Percentiles rank a stretch among this genome's conserved stretches.
Evolutionary conservation across 768 basidiomycete genomes (phyloP).

Genomic region (Tulasnella sp.): DNA sequence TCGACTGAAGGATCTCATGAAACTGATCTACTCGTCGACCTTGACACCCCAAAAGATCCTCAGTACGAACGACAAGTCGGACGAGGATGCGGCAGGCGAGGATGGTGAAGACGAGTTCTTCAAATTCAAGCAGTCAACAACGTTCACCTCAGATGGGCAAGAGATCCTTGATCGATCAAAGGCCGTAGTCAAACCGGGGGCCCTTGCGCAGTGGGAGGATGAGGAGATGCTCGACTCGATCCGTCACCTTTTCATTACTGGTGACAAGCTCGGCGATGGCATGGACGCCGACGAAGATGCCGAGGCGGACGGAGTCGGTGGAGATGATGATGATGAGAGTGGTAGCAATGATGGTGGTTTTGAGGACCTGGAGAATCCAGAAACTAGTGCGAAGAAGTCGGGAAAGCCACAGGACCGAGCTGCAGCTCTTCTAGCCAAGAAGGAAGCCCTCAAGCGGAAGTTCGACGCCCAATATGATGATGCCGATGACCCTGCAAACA

Average conservation of each 20-base stretch:
- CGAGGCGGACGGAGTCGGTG: slow-evolving; percentile 34
- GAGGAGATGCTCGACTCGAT: slow-evolving; percentile 80
- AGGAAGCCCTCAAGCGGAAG: slow-evolving; percentile 83
- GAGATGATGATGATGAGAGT: slow-evolving; percentile 31
- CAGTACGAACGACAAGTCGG: slow-evolving; percentile 29
- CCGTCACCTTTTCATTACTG: slow-evolving; percentile 84
- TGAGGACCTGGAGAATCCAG: slow-evolving; percentile 34
- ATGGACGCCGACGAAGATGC: slow-evolving; percentile 31
- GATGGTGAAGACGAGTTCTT: slow-evolving; percentile 65
- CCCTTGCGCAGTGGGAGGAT: slow-evolving; percentile 68
- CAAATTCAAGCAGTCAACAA: slow-evolving; percentile 36
- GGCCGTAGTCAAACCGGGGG: slow-evolving; percentile 39
- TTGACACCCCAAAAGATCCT: slow-evolving; percentile 63
- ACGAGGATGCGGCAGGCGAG: slow-evolving; percentile 24
- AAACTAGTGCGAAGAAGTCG: slow-evolving; percentile 19
- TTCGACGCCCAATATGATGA: slow-evolving; percentile 97
- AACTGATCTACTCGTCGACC: slow-evolving; percentile 65
- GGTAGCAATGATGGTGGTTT: slow-evolving; percentile 33
- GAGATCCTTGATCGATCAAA: slow-evolving; percentile 64
- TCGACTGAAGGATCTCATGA: slow-evolving; percentile 65
- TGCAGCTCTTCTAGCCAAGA: slow-evolving; percentile 65
- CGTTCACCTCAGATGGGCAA: slow-evolving; percentile 27
- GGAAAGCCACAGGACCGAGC: slow-evolving; percentile 31
- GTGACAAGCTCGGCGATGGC: slow-evolving; percentile 33
- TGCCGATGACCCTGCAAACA: slow-evolving; percentile 44